A percentile compares a stretch with the other conserved stretches of the same genome.
These are phyloP conservation scores for Peniophora sp. DNA, from an alignment of 1,284 basidiomycete species.

Conservation along the genomic window DNA sequence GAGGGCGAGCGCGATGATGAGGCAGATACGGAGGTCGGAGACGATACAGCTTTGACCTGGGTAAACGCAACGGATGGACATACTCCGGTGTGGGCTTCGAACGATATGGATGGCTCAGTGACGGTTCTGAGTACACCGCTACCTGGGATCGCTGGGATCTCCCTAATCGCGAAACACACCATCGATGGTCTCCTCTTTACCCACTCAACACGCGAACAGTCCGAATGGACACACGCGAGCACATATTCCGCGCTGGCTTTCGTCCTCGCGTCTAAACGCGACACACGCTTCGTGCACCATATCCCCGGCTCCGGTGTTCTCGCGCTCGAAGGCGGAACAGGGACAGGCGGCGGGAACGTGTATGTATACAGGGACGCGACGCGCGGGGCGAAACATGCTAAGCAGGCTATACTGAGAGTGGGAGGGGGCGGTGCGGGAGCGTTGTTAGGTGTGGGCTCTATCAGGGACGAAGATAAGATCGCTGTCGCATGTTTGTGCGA, in stretches of 20 bases:
- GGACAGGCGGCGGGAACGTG: slow-evolving; percentile 65
- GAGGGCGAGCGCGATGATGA: slow-evolving; percentile 83
- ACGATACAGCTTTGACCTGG: slow-evolving; percentile 54
- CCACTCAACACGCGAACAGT: slow-evolving; percentile 25
- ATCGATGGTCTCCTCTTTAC: slow-evolving; percentile 78
- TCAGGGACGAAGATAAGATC: slow-evolving; percentile 24
- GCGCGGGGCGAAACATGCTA: slow-evolving; percentile 48
- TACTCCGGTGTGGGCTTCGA: slow-evolving; percentile 28
- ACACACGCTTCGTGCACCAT: slow-evolving; percentile 79
- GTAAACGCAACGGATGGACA: slow-evolving; percentile 41
- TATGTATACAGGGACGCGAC: slow-evolving; percentile 71
- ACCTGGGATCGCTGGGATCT: slow-evolving; percentile 35
- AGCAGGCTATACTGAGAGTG: slow-evolving; percentile 73
- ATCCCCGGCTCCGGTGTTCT: slow-evolving; percentile 40
- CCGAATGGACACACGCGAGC: slow-evolving; percentile 65
- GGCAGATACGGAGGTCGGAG: slow-evolving; percentile 65
- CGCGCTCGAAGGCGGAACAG: slow-evolving; percentile 10
- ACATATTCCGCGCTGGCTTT: slow-evolving; percentile 90
- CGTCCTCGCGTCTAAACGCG: slow-evolving; percentile 90
- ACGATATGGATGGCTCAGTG: slow-evolving; percentile 30
- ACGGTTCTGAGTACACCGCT: slow-evolving; percentile 56
- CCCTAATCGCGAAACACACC: slow-evolving; percentile 69
- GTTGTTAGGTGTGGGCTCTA: slow-evolving; percentile 68
- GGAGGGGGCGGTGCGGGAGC: slow-evolving; percentile 62
- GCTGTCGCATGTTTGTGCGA: slow-evolving; percentile 75